Conservation (phyloP, 208 protist species). For the Trypanosoma theileri region DNA sequence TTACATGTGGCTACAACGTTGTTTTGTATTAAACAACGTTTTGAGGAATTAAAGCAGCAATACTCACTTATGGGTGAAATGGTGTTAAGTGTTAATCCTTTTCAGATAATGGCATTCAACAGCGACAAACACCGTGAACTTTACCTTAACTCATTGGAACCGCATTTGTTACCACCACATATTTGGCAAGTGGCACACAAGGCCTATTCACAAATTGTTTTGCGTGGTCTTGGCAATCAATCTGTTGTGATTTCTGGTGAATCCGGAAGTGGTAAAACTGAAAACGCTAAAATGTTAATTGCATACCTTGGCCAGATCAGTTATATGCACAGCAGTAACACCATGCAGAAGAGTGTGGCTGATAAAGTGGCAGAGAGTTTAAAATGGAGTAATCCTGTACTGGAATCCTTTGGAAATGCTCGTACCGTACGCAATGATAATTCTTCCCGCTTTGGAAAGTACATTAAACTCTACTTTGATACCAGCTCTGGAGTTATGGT, state of each 20-base stretch:
- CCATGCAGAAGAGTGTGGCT: slow-evolving; percentile 59
- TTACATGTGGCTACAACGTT: slow-evolving; percentile 90
- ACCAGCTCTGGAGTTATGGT: slow-evolving; percentile 74
- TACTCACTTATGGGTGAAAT: slow-evolving; percentile 93
- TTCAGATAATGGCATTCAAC: slow-evolving; percentile 85
- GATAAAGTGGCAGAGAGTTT: slow-evolving; percentile 75
- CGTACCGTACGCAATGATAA: slow-evolving; percentile 93
- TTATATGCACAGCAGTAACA: slow-evolving; percentile 71
- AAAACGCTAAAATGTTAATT: slow-evolving; percentile 90
- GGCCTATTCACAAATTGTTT: slow-evolving; percentile 77
- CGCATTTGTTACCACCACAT: slow-evolving; percentile 77
- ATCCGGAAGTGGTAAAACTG: slow-evolving; percentile 95
- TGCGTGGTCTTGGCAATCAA: slow-evolving; percentile 80
- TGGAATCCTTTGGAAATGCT: slow-evolving; percentile 95
- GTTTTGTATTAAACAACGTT: slow-evolving; percentile 89
- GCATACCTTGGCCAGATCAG: slow-evolving; percentile 85
- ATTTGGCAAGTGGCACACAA: slow-evolving; percentile 90
- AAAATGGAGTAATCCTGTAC: slow-evolving; percentile 88
- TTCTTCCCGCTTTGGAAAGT: slow-evolving; percentile 95
- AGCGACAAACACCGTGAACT: slow-evolving; percentile 61
- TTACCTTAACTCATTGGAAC: slow-evolving; percentile 67
- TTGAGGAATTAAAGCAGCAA: slow-evolving; percentile 78
- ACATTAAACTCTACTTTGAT: slow-evolving; percentile 95
- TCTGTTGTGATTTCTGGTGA: slow-evolving; percentile 94
- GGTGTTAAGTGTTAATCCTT: slow-evolving; percentile 93